phyloP scores from a whole-genome alignment of 148 eudicot genomes.

The Polygonum aviculare region DNA sequence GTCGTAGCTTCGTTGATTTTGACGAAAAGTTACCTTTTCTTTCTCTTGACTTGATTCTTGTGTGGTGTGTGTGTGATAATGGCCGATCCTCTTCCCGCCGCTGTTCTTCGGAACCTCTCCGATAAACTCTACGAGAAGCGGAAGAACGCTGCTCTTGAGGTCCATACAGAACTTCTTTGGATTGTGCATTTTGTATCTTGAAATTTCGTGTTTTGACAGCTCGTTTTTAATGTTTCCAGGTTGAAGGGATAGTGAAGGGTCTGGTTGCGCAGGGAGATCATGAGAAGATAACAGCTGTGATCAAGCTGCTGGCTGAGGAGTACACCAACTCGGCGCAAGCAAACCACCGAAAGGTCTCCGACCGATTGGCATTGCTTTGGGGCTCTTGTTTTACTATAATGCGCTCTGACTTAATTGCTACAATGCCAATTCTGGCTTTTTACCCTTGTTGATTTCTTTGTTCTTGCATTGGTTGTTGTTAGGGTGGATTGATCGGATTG shows the following conservation, averaged over 20 bases:
- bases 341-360: conserved; percentile 66
- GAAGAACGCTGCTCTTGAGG: conserved; percentile 97
- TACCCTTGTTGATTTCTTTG: not conserved
- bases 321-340: conserved; percentile 74
- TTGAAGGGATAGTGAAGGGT: conserved; percentile 91
- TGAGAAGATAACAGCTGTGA: conserved; percentile 74
- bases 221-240: conserved; percentile 27
- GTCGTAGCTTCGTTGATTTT: not conserved
- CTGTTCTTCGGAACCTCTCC: conserved; percentile 73
- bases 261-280: conserved; percentile 64
- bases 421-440: not conserved
- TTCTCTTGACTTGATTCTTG: not conserved
- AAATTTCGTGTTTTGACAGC: not conserved
- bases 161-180: conserved; percentile 11
- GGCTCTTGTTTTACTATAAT: not conserved
- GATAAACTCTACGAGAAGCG: conserved; percentile 97
- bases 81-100: conserved; percentile 68
- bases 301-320: conserved; percentile 66
- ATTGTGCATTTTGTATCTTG: not conserved
- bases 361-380: not conserved
- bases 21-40: not conserved
- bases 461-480: conserved; percentile 12
- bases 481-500: conserved; percentile 98
- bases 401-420: conserved; percentile 16
- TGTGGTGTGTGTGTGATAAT: conserved; percentile 18